A percentile compares a stretch with the other conserved stretches of the same genome.
phyloP scores from a whole-genome alignment of 345 rosid genomes.

The Turnera subulata region DNA sequence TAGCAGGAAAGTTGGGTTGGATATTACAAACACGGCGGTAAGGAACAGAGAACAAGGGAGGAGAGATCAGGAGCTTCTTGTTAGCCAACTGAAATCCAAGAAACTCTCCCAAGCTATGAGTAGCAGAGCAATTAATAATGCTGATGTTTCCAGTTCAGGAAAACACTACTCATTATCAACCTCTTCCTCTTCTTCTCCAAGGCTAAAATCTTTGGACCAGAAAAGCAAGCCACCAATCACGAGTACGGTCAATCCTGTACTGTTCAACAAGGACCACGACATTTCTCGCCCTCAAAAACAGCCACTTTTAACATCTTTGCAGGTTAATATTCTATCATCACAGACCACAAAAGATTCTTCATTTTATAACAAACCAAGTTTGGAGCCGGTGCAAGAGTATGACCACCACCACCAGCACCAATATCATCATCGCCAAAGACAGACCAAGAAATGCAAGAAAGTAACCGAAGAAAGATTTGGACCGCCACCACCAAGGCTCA shows the following conservation, averaged over 20 bases:
- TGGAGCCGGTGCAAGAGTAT: not conserved
- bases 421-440: slow-evolving; percentile 6
- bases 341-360: not conserved
- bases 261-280: slow-evolving; percentile 18
- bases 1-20: slow-evolving; percentile 59
- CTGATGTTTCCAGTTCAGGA: slow-evolving; percentile 30
- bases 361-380: not conserved
- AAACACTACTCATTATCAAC: no score
- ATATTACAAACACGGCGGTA: slow-evolving; percentile 65
- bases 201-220: slow-evolving; percentile 42
- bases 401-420: slow-evolving; percentile 1
- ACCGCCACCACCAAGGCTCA: slow-evolving; percentile 15
- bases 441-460: slow-evolving; percentile 29
- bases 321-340: slow-evolving; percentile 1
- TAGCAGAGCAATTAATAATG: slow-evolving; percentile 6
- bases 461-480: slow-evolving; percentile 12
- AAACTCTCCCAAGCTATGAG: slow-evolving; percentile 34
- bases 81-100: slow-evolving; percentile 36
- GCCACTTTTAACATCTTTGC: slow-evolving; percentile 4
- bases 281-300: not conserved
- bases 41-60: slow-evolving; percentile 38
- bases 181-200: slow-evolving; percentile 43
- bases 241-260: not conserved
- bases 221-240: slow-evolving; percentile 27
- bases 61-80: slow-evolving; percentile 27